A percentile compares a stretch with the other conserved stretches of the same genome.
Evolutionary conservation across 2,329 filamentous ascomycete genomes (phyloP).

Genomic region (Calonectria honghensis): DNA sequence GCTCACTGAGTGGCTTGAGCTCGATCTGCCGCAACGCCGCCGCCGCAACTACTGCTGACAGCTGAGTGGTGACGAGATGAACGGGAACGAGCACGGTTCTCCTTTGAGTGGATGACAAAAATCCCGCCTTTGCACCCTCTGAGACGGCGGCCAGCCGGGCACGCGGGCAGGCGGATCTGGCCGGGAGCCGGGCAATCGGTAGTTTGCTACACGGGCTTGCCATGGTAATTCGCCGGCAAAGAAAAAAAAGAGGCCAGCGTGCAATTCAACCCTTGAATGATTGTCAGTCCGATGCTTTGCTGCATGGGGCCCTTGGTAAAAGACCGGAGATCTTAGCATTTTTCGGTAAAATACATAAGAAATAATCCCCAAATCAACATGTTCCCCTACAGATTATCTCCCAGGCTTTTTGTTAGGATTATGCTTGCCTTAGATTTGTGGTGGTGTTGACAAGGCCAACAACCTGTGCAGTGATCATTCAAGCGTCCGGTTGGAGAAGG

Average conservation of each 20-base stretch:
- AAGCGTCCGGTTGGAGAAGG: background rate
- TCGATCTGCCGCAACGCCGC: background rate
- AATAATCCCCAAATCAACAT: no score
- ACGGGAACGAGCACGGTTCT: background rate
- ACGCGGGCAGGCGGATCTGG: conserved; percentile 49
- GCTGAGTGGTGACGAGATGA: background rate
- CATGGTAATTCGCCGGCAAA: conserved; percentile 6
- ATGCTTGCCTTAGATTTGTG: no score
- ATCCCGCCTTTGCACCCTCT: background rate
- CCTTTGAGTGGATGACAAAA: background rate
- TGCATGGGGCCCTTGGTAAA: no score
- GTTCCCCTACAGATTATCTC: no score
- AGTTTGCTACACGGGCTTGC: background rate
- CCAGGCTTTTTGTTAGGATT: no score
- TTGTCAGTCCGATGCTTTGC: no score
- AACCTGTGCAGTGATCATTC: no score
- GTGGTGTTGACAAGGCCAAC: no score
- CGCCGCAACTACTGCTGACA: no score
- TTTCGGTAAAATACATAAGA: no score
- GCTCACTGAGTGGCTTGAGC: conserved; percentile 18
- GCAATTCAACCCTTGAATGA: no score
- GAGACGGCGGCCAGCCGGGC: conserved; percentile 45
- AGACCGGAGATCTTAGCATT: no score
- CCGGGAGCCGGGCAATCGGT: conserved; percentile 29
- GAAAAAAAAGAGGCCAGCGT: background rate